Evolutionary conservation across 352 stramenopile species (phyloP), one percentile per base, ranked within the genome.

Genomic region (Globisporangium cederbergense): DNA sequence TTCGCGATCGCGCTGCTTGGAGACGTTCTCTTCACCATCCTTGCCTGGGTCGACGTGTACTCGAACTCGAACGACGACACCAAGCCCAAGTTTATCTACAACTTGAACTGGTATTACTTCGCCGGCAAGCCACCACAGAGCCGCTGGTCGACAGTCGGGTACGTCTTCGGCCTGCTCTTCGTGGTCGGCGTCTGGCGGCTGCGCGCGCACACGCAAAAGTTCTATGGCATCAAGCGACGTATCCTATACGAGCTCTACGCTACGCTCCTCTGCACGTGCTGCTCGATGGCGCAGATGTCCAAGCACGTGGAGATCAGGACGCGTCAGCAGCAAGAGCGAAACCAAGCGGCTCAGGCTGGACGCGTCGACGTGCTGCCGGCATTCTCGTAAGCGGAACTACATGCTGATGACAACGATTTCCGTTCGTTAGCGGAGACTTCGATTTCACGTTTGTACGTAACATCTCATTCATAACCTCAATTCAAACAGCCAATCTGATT

Each of bases 211-310:
- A 59, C 53, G 3, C 32, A 59, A 11, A n/a, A 47, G 30, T 47
- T 34, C 43, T 62, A 43, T 10, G 22, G 43, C n/a, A 55, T 62
- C 42, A 16, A 30, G 7, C 53, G 20, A 3, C 34, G 11, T 10
- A 54, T 53, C 25, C n/a, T 25, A 9, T 54, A 22, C 55, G 55
- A 61, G 22, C n/a, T 51, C 55, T 61, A 49, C 25, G 40, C 55
- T 13, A 36, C 55, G 55, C 45, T 64, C 28, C 54, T 55, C 2
- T 64, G 45, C 30, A 54, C 25, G 4, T 64, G 58, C 30, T 64
- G 58, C 42, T 45, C 43, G 18, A 30, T 64, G n/a, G 58, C 45
- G 58, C 45, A 64, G 20, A 45, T 64, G 42, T 46, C n/a, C 58
- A 46, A 49, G 43, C 58, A 64, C n/a, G 32, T 46, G 13, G 40